These are phyloP conservation scores for Xerocomus nothofagi DNA, from an alignment of 1,284 basidiomycete species.

Conservation along the genomic window DNA sequence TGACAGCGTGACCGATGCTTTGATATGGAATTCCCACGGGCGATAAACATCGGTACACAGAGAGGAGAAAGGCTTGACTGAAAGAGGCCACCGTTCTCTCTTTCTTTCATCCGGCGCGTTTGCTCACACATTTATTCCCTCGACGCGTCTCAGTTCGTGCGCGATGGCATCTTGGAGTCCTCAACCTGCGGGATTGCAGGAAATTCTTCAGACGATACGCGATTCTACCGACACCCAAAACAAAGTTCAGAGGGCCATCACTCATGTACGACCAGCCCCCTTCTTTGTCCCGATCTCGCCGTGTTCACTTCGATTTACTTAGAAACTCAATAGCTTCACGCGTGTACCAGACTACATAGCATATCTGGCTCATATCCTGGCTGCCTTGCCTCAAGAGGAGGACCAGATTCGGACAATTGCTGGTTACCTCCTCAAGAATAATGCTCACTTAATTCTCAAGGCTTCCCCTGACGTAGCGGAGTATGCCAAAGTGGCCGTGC, in stretches of 20 bases:
- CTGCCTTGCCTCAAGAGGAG: constrained; percentile 78
- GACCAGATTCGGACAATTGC: constrained; percentile 93
- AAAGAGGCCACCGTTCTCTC: constrained; percentile 19
- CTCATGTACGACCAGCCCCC: constrained; percentile 55
- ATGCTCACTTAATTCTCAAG: constrained; percentile 70
- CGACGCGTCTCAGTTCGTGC: constrained; percentile 33
- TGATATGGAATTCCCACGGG: constrained; percentile 35
- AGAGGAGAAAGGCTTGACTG: constrained; percentile 2
- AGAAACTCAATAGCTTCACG: constrained; percentile 91
- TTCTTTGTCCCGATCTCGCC: constrained; percentile 21
- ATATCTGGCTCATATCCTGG: constrained; percentile 94
- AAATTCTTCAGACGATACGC: constrained; percentile 83
- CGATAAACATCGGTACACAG: constrained; percentile 38
- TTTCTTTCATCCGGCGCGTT: constrained; percentile 36
- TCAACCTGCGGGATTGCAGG: constrained; percentile 73
- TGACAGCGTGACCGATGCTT: constrained; percentile 35
- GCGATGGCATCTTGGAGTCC: constrained; percentile 71
- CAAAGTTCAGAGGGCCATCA: constrained; percentile 72
- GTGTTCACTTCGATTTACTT: constrained; percentile 25
- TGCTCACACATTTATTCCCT: constrained; percentile 12
- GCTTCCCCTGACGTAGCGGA: constrained; percentile 66
- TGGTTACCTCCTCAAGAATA: constrained; percentile 97
- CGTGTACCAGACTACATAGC: constrained; percentile 92
- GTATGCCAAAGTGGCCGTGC: constrained; percentile 83
- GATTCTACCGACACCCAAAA: constrained; percentile 77